Evolutionary conservation across 2,329 filamentous ascomycete genomes (phyloP), one percentile per base, ranked within the genome.

Genomic region (Colletotrichum phormii): DNA sequence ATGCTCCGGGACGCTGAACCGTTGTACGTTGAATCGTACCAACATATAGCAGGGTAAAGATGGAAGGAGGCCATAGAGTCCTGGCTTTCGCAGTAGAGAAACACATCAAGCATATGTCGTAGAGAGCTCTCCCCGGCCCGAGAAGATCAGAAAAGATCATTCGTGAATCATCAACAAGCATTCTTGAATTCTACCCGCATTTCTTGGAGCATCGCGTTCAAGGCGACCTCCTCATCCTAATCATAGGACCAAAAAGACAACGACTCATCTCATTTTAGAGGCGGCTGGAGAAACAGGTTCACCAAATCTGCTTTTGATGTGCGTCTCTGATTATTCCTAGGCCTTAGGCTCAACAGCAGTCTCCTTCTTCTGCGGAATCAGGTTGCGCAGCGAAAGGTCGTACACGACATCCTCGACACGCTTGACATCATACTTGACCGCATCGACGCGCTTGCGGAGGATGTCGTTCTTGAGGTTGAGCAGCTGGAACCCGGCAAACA

Each of bases 381-480:
- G 82, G 63, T 97, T 96, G 72, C 97, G 90, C 80, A 99, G 85
- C 29, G 94, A 96, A 69, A 99, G 85, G 81, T 99, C 97, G 80
- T 99, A 99, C 63, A 98, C 96, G 13, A 99, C 95, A 80, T 98
- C 97, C 86, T 99, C 97, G 13, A 98, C 95, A 82, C 97, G 96
- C 88, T 98, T 99, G 79, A 99, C 95, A 78, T 93, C 93, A 81
- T 99, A 99, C 87, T 99, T 99, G 83, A 99, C 93, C 5, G 93
- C 93, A 84, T 99, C 97, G 68, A 94, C 95, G 74, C 95, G 89
- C 85, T 95, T 94, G 72, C 97, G 90, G 79, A 99, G 84, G 26
- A 92, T 91, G 81, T 99, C 97, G 79, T 99, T 99, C 88, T 98
- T 98, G 77, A 99, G 87, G 81, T 99, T 99, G 76, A 99, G 89